Conservation (phyloP, 2,329 filamentous ascomycete genomes). For the Penicillium glabrum region DNA sequence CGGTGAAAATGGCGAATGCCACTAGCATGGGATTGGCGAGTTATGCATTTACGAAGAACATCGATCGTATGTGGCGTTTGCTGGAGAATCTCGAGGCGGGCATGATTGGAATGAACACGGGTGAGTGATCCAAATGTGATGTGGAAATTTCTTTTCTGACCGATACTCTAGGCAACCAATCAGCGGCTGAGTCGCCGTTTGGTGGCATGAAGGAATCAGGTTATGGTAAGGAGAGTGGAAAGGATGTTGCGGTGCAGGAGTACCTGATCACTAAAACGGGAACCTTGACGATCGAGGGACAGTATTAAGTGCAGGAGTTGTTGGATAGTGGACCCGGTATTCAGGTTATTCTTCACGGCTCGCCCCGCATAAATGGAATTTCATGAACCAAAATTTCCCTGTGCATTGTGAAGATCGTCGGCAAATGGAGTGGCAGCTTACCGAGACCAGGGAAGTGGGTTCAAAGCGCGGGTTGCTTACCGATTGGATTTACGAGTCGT, state of each 20-base stretch:
- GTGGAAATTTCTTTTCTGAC: background rate
- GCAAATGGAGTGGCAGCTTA: background rate
- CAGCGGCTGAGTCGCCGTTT: slow-evolving; percentile 66
- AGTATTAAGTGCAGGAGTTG: slow-evolving; percentile 41
- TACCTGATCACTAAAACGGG: slow-evolving; percentile 66
- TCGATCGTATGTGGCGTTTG: slow-evolving; percentile 65
- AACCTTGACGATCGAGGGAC: slow-evolving; percentile 60
- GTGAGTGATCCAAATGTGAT: slow-evolving; percentile 31
- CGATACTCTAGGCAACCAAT: slow-evolving; percentile 53
- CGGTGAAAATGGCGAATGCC: slow-evolving; percentile 59
- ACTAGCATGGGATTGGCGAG: slow-evolving; percentile 66
- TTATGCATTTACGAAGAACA: slow-evolving; percentile 68
- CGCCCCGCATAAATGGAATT: background rate
- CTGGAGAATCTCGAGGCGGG: slow-evolving; percentile 68
- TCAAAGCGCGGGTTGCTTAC: background rate
- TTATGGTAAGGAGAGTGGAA: slow-evolving; percentile 67
- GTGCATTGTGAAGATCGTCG: too few relatives aligned
- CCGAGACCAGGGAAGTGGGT: background rate
- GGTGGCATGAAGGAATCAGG: slow-evolving; percentile 68
- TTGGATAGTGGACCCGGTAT: background rate
- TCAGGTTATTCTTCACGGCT: background rate
- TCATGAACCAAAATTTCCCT: background rate
- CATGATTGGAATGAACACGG: slow-evolving; percentile 67
- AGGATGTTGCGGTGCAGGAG: slow-evolving; percentile 64
- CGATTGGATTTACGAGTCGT: slow-evolving; percentile 12